Percentiles rank a stretch among this genome's conserved stretches.
These are phyloP conservation scores for Ogataea paraovalis DNA, from an alignment of 805 yeast species.

Conservation along the genomic window DNA sequence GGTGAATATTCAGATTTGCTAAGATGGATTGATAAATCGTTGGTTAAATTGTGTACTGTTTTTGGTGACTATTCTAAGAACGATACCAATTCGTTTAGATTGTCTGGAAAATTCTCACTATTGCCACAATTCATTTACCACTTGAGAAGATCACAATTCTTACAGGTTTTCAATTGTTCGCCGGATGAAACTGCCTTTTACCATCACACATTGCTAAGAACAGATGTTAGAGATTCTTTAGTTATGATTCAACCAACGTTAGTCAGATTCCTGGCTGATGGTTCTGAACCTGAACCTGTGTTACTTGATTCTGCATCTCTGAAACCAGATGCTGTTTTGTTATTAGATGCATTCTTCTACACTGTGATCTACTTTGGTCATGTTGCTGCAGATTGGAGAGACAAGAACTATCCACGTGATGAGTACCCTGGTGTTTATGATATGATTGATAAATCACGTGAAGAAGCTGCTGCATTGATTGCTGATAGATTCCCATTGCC, in stretches of 20 bases:
- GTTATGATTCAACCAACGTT: slow-evolving; percentile 98
- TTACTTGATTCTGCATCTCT: slow-evolving; percentile 89
- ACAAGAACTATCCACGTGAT: slow-evolving; percentile 88
- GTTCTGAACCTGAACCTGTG: slow-evolving; percentile 83
- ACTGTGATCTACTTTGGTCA: slow-evolving; percentile 94
- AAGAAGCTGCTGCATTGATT: slow-evolving; percentile 87
- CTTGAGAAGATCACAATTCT: slow-evolving; percentile 91
- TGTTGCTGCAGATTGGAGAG: slow-evolving; percentile 94
- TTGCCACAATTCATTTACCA: slow-evolving; percentile 96
- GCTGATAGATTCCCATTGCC: slow-evolving; percentile 97
- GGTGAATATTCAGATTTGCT: slow-evolving; percentile 70
- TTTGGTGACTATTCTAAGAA: slow-evolving; percentile 92
- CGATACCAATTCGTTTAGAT: slow-evolving; percentile 74
- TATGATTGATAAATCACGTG: slow-evolving; percentile 82
- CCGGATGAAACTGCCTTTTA: slow-evolving; percentile 99
- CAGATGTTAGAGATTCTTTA: slow-evolving; percentile 87
- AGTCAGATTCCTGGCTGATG: slow-evolving; percentile 77
- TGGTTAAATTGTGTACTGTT: slow-evolving; percentile 84
- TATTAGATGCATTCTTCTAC: slow-evolving; percentile 95
- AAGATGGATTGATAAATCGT: slow-evolving; percentile 91
- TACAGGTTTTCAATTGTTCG: slow-evolving; percentile 94
- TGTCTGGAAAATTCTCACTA: slow-evolving; percentile 77
- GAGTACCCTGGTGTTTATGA: slow-evolving; percentile 86
- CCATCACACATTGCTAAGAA: slow-evolving; percentile 86
- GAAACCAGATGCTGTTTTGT: slow-evolving; percentile 78